phyloP scores from a whole-genome alignment of 768 basidiomycete genomes.

The Tylopilus plumbeoviolaceoides region DNA sequence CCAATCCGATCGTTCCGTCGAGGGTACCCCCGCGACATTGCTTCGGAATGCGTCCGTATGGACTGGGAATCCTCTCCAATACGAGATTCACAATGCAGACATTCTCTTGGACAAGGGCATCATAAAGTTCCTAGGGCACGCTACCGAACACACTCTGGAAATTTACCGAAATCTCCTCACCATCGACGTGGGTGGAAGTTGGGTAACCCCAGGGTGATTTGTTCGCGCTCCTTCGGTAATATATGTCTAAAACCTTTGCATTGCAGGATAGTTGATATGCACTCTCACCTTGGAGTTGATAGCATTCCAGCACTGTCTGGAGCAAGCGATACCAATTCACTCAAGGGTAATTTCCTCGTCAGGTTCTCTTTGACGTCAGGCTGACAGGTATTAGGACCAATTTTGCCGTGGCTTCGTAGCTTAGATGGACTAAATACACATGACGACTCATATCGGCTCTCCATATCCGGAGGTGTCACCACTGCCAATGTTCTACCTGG shows the following conservation, averaged over 20 bases:
- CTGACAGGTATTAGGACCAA: slow-evolving; percentile 37
- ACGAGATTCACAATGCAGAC: slow-evolving; percentile 34
- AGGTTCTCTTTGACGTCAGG: not conserved
- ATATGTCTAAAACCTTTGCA: slow-evolving; percentile 32
- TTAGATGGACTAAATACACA: slow-evolving; percentile 87
- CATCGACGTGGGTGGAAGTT: slow-evolving; percentile 59
- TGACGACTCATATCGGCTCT: slow-evolving; percentile 67
- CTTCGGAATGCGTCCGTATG: slow-evolving; percentile 50
- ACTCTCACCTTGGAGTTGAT: slow-evolving; percentile 77
- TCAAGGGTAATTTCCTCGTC: slow-evolving; percentile 36
- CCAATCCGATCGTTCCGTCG: slow-evolving; percentile 37
- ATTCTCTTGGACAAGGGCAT: slow-evolving; percentile 39
- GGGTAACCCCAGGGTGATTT: slow-evolving; percentile 66
- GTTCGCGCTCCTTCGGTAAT: slow-evolving; percentile 19
- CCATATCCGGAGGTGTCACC: slow-evolving; percentile 86
- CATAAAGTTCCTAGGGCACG: slow-evolving; percentile 36
- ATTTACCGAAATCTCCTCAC: slow-evolving; percentile 43
- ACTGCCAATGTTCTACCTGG: slow-evolving; percentile 81
- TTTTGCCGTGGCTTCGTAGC: slow-evolving; percentile 74
- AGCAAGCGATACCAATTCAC: slow-evolving; percentile 58
- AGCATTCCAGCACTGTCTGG: slow-evolving; percentile 53
- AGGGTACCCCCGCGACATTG: slow-evolving; percentile 36
- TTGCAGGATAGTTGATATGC: slow-evolving; percentile 54
- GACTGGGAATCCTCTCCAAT: slow-evolving; percentile 42
- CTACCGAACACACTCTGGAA: slow-evolving; percentile 35